A percentile compares a stretch with the other conserved stretches of the same genome.
phyloP scores from a whole-genome alignment of 371 early-diverging fungal species.

The Actinomortierella ambigua region DNA sequence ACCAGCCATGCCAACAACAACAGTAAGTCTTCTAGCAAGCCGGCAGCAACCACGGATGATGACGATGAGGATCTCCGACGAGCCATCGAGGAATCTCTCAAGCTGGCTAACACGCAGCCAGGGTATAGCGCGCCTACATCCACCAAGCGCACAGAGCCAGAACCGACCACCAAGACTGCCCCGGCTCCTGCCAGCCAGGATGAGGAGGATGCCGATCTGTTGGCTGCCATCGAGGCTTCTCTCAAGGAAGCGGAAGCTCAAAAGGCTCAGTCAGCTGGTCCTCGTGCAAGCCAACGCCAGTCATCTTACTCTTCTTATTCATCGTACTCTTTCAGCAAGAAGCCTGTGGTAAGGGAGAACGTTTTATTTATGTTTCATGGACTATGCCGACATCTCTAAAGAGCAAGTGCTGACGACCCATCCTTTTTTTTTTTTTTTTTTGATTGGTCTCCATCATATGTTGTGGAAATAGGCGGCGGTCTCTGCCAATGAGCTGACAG shows the following conservation, averaged over 20 bases:
- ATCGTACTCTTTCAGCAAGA: constrained; percentile 23
- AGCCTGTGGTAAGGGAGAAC: constrained; percentile 17
- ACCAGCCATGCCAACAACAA: constrained; percentile 6
- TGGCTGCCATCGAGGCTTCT: constrained; percentile 93
- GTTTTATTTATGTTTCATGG: too few relatives aligned
- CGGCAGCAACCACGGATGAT: constrained; percentile 26
- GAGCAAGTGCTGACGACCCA: neutral
- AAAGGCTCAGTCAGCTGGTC: constrained; percentile 5
- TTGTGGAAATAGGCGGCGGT: constrained; percentile 4
- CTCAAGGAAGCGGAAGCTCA: constrained; percentile 66
- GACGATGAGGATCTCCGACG: constrained; percentile 87
- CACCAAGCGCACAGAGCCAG: constrained; percentile 12
- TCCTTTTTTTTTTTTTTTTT: neutral
- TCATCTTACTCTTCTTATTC: constrained; percentile 23
- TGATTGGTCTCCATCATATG: neutral
- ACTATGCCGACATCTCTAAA: neutral
- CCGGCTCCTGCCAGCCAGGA: constrained; percentile 29
- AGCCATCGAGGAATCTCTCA: constrained; percentile 87
- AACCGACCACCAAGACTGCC: neutral
- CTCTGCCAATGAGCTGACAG: constrained; percentile 50
- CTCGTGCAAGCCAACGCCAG: constrained; percentile 11
- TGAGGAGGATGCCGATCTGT: constrained; percentile 86
- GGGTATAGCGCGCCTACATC: constrained; percentile 26
- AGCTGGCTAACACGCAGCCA: constrained; percentile 64
- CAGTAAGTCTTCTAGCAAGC: neutral